phyloP scores from a whole-genome alignment of 345 rosid species.

The Mallotus nudiflorus region DNA sequence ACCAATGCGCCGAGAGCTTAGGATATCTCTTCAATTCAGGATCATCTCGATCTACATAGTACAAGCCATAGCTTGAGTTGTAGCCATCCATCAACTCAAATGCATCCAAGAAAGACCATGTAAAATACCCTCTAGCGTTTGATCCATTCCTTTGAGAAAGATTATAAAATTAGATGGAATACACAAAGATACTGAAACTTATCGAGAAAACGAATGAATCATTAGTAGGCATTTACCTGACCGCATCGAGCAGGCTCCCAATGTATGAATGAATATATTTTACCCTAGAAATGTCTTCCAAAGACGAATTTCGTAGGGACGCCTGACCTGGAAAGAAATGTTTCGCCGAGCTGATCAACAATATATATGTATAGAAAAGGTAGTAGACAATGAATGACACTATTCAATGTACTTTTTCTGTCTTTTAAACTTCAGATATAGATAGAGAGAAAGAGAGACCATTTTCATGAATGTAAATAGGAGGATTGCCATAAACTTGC shows the following conservation, averaged over 20 bases:
- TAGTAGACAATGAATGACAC: background rate
- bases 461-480: slow-evolving; percentile 45
- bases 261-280: slow-evolving; percentile 44
- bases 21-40: slow-evolving; percentile 44
- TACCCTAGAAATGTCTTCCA: slow-evolving; percentile 49
- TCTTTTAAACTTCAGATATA: background rate
- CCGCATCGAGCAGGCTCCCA: slow-evolving; percentile 43
- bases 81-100: slow-evolving; percentile 44
- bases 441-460: slow-evolving; percentile 26
- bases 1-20: slow-evolving; percentile 56
- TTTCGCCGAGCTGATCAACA: background rate
- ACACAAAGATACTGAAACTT: background rate
- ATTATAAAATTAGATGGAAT: background rate
- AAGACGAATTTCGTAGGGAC: slow-evolving; percentile 30
- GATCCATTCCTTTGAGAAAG: slow-evolving; percentile 49
- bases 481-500: slow-evolving; percentile 43
- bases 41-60: slow-evolving; percentile 45
- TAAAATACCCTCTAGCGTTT: slow-evolving; percentile 45
- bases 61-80: slow-evolving; percentile 40
- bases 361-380: too few relatives aligned
- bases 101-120: slow-evolving; percentile 47
- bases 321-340: slow-evolving; percentile 41
- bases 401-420: too few relatives aligned
- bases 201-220: background rate
- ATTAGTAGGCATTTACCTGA: slow-evolving; percentile 35